Base-by-base conservation (phyloP, 164 flowering plant species). In the Vitis riparia region DNA sequence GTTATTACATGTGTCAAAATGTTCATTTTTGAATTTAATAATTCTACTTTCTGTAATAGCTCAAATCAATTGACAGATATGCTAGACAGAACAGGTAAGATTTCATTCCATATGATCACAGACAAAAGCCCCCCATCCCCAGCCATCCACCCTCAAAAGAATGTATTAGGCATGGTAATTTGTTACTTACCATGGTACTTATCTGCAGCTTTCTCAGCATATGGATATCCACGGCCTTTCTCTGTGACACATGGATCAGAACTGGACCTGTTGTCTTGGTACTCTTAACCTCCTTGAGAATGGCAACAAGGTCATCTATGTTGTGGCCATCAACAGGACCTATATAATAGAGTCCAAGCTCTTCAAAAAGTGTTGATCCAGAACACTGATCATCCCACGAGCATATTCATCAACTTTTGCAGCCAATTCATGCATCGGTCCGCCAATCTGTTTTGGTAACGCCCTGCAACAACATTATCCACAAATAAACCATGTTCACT, bases 261-360 rank as follows among this genome's bases (percentile, higher is more conserved):
- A 95, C 98, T 1, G 99, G 97, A 63, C 99, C 99, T 0, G 92
- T 90, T 75, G 93, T 85, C 56, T 86, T 80, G 51, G 97, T 91
- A 68, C 85, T 84, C 83, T 89, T 92, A 23, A 95, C 99, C 72
- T 92, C 97, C 67, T 79, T 83, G 67, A 95, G 92, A 81, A 95
- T 92, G 30, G 98, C 65, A 44, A 88, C 69, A 59, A 95, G 89
- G 80, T 92, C 99, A 78, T 95, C 98, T 13, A 95, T 73, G 79
- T 80, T 92, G 73, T 92, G 99, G 55, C 99, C 98, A 74, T 95
- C 98, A 19, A 95, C 99, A 7, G 99, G 99, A 66, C 99, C 99
- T 59, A 95, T 95, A 69, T 94, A 94, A 71, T 94, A 94, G 57
- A 94, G 91, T 29, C 97, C 99, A 49, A 94, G 96, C 83, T 94